Percentiles rank a stretch among this genome's conserved stretches.
Evolutionary conservation across 192 early-diverging fungal genomes (phyloP).

Genomic region (Rhizophagus sp.): DNA sequence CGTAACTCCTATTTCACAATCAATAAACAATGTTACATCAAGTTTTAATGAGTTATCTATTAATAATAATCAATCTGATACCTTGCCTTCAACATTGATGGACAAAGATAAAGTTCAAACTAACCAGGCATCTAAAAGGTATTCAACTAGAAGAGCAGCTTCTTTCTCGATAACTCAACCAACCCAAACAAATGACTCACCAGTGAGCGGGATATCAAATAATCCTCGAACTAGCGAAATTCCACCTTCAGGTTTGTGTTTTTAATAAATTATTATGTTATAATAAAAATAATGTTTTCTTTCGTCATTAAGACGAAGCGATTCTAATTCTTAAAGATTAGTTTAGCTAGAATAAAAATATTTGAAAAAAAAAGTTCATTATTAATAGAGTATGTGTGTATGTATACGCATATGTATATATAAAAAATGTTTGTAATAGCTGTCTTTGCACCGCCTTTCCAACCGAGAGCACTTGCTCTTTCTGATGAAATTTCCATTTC

Average conservation of each 20-base stretch:
- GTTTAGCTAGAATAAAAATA: neutral
- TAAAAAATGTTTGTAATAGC: slow-evolving; percentile 16
- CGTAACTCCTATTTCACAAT: neutral
- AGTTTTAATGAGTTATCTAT: neutral
- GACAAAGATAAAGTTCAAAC: neutral
- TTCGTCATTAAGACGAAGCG: neutral
- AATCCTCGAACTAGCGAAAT: slow-evolving; percentile 9
- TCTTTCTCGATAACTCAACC: neutral
- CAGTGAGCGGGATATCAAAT: neutral
- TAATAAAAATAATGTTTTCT: neutral
- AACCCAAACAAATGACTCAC: neutral
- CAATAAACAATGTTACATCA: neutral
- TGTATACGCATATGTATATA: neutral
- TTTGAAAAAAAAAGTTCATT: neutral
- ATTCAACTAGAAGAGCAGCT: slow-evolving; percentile 25
- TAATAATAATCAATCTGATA: neutral
- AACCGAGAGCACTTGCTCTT: neutral
- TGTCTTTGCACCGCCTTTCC: slow-evolving; percentile 22
- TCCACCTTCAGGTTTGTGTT: slow-evolving; percentile 20
- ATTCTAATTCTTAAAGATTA: neutral
- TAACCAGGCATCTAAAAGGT: slow-evolving; percentile 21
- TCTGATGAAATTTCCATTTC: neutral
- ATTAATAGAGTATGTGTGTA: neutral
- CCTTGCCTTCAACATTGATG: neutral
- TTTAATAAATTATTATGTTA: slow-evolving; percentile 8